Evolutionary conservation across 805 yeast species (phyloP).

Genomic region (Candida germanica): DNA sequence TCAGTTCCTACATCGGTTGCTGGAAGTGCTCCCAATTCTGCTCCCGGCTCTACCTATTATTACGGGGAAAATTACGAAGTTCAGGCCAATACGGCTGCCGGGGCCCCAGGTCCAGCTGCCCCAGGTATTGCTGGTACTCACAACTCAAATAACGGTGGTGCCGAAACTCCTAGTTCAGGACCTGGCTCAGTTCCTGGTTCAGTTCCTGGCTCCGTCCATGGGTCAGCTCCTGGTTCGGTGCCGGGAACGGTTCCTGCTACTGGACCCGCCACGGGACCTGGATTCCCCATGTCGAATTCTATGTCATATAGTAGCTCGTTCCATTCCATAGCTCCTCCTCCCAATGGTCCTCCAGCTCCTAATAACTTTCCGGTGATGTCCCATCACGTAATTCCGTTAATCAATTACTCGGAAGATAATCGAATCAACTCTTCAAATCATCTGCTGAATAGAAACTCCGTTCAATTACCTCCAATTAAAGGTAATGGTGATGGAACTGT

Average conservation of each 20-base stretch:
- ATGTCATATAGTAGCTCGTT: background rate
- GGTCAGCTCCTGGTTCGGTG: background rate
- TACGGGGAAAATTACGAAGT: no score
- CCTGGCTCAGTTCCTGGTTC: background rate
- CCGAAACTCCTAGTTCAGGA: background rate
- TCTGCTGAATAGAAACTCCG: slow-evolving; percentile 1
- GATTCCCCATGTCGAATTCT: background rate
- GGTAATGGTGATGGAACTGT: slow-evolving; percentile 13
- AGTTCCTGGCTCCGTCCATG: background rate
- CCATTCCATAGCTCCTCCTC: slow-evolving; percentile 13
- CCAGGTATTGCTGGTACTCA: background rate
- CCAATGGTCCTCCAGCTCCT: slow-evolving; percentile 13
- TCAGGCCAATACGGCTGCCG: no score
- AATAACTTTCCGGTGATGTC: slow-evolving; percentile 11
- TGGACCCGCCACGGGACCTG: background rate
- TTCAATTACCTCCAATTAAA: slow-evolving; percentile 15
- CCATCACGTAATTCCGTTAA: slow-evolving; percentile 2
- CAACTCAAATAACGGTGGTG: background rate
- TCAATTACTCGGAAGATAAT: slow-evolving; percentile 1
- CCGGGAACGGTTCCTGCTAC: background rate
- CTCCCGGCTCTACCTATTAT: no score
- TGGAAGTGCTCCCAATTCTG: background rate
- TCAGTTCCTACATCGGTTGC: background rate
- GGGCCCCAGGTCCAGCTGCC: background rate
- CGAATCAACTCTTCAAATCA: background rate